A percentile compares a stretch with the other conserved stretches of the same genome.
These are phyloP conservation scores for Aureobasidium sp. DNA, from an alignment of 2,329 filamentous ascomycete species.

Conservation along the genomic window DNA sequence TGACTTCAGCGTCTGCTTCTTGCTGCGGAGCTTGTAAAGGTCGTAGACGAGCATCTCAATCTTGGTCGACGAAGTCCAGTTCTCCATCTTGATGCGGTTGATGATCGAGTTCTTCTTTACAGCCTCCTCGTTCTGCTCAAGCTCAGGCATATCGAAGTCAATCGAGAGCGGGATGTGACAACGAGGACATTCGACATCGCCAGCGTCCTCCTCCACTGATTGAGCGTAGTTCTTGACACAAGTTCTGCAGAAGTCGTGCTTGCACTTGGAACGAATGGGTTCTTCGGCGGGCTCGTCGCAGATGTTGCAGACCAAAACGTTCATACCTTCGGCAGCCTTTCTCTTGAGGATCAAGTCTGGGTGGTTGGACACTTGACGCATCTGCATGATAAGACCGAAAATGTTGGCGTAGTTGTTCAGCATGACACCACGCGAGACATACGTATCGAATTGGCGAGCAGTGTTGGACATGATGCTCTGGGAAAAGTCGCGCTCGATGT, in stretches of 20 bases:
- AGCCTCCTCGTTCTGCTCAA: slow-evolving; percentile 78
- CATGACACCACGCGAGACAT: slow-evolving; percentile 87
- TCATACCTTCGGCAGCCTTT: slow-evolving; percentile 75
- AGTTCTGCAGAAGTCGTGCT: slow-evolving; percentile 81
- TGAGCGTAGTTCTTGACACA: slow-evolving; percentile 74
- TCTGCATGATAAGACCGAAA: slow-evolving; percentile 97
- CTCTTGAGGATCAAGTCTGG: slow-evolving; percentile 91
- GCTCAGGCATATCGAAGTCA: slow-evolving; percentile 89
- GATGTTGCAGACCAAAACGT: slow-evolving; percentile 84
- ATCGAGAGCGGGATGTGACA: slow-evolving; percentile 88
- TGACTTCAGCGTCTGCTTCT: slow-evolving; percentile 89
- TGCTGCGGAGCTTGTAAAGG: slow-evolving; percentile 80
- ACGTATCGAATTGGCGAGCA: slow-evolving; percentile 85
- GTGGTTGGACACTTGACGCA: slow-evolving; percentile 96
- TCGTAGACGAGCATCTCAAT: slow-evolving; percentile 95
- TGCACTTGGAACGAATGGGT: slow-evolving; percentile 82
- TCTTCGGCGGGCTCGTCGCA: slow-evolving; percentile 96
- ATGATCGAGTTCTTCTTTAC: slow-evolving; percentile 97
- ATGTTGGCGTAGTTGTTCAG: slow-evolving; percentile 98
- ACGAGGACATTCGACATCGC: slow-evolving; percentile 67
- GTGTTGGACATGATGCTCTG: slow-evolving; percentile 91
- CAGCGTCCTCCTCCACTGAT: slow-evolving; percentile 59
- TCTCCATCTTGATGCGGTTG: slow-evolving; percentile 97
- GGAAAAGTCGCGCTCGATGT: slow-evolving; percentile 92
- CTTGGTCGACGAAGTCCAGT: slow-evolving; percentile 97